These are phyloP conservation scores for Pseudopyrenochaeta lycopersici DNA, from an alignment of 2,329 filamentous ascomycete genomes.

Conservation along the genomic window DNA sequence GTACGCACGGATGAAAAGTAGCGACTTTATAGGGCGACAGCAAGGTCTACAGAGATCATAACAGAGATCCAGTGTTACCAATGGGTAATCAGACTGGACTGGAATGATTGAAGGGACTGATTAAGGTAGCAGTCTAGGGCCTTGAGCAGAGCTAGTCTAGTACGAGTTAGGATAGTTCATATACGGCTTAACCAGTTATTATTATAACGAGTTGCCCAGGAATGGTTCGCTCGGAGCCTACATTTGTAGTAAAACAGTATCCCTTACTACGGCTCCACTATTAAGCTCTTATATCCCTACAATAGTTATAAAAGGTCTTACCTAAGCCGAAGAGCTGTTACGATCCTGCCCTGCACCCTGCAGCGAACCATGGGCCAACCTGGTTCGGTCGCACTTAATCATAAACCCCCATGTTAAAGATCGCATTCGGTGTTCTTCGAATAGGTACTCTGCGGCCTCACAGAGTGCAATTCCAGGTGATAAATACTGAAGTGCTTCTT, in stretches of 20 bases:
- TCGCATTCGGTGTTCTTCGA: background rate
- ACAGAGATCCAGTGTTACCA: too few relatives aligned
- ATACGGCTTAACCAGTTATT: too few relatives aligned
- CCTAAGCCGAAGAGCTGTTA: background rate
- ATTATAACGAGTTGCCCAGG: too few relatives aligned
- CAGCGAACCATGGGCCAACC: too few relatives aligned
- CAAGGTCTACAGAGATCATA: too few relatives aligned
- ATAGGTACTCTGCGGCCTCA: background rate
- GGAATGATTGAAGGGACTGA: too few relatives aligned
- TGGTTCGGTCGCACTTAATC: background rate
- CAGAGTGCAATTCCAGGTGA: background rate
- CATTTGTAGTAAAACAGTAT: background rate
- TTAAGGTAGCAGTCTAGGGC: too few relatives aligned
- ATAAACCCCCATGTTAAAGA: background rate
- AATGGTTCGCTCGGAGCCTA: background rate
- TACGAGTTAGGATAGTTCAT: too few relatives aligned
- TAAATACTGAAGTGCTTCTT: background rate
- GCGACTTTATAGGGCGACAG: too few relatives aligned
- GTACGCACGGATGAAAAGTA: too few relatives aligned
- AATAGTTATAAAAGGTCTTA: background rate
- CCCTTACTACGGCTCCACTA: background rate
- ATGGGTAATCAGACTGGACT: too few relatives aligned
- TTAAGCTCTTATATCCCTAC: background rate
- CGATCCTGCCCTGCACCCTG: background rate
- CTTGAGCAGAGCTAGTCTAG: too few relatives aligned